phyloP scores from a whole-genome alignment of 2,329 filamentous ascomycete species.

The Periconia sp. region DNA sequence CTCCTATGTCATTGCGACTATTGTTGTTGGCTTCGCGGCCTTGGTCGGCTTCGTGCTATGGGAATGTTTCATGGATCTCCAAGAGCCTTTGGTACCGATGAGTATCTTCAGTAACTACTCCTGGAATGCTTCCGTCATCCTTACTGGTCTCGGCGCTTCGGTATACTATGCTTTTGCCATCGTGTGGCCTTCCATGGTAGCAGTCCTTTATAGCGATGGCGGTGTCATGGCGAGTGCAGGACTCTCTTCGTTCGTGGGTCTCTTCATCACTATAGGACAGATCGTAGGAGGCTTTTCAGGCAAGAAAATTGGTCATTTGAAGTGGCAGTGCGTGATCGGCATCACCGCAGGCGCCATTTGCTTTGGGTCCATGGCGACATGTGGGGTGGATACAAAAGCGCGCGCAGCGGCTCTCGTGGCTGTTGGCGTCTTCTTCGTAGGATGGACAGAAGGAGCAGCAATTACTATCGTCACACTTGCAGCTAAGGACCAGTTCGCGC shows the following conservation, averaged over 20 bases:
- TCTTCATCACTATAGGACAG: conserved; percentile 19
- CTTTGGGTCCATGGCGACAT: conserved; percentile 37
- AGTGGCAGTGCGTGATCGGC: conserved; percentile 40
- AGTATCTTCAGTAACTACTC: conserved; percentile 42
- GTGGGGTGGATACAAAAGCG: conserved; percentile 30
- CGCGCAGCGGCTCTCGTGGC: conserved; percentile 35
- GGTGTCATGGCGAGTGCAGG: conserved; percentile 14
- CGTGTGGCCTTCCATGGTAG: conserved; percentile 46
- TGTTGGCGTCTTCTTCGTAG: conserved; percentile 44
- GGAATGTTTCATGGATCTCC: conserved; percentile 46
- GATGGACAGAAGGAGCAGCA: conserved; percentile 44
- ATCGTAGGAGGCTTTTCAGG: conserved; percentile 20
- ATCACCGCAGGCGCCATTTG: conserved; percentile 36
- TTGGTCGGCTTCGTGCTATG: conserved; percentile 58
- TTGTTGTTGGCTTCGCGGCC: conserved; percentile 56
- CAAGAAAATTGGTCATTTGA: conserved; percentile 35
- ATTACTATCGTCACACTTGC: conserved; percentile 45
- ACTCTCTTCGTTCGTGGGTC: conserved; percentile 18
- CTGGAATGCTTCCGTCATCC: conserved; percentile 39
- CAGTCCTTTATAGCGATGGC: conserved; percentile 36
- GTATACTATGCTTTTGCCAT: conserved; percentile 49
- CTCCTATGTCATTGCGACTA: conserved; percentile 56
- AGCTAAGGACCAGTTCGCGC: conserved; percentile 42
- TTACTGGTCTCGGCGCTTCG: conserved; percentile 45
- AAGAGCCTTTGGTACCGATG: conserved; percentile 47